Evolutionary conservation across 768 basidiomycete genomes (phyloP).

Genomic region (Rhizopogon vesiculosus): DNA sequence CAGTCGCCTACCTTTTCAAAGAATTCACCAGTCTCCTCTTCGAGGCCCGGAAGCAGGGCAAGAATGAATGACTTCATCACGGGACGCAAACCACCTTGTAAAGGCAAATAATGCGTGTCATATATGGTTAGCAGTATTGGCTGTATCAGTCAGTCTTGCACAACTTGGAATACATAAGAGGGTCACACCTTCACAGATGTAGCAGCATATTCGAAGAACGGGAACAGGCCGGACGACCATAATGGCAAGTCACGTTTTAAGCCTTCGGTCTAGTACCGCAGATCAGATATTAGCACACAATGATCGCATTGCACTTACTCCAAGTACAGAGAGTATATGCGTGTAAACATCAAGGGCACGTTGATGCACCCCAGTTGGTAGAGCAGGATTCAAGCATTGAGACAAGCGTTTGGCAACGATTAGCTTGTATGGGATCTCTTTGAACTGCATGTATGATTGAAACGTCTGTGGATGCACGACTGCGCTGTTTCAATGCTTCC

Average conservation of each 20-base stretch:
- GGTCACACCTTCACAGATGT: constrained; percentile 87
- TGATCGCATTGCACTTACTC: constrained; percentile 47
- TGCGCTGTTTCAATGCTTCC: background rate
- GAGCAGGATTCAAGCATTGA: constrained; percentile 96
- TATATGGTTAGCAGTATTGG: constrained; percentile 89
- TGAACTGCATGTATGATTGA: constrained; percentile 90
- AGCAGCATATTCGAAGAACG: constrained; percentile 98
- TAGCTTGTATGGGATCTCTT: constrained; percentile 93
- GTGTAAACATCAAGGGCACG: constrained; percentile 92
- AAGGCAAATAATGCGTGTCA: constrained; percentile 86
- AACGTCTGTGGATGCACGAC: constrained; percentile 60
- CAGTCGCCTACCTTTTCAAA: constrained; percentile 69
- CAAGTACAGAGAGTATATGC: constrained; percentile 87
- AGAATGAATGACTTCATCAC: constrained; percentile 94
- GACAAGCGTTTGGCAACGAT: constrained; percentile 92
- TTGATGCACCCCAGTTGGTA: constrained; percentile 96
- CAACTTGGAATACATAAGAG: constrained; percentile 3
- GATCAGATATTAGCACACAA: constrained; percentile 5
- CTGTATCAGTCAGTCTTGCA: constrained; percentile 29
- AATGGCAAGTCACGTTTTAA: constrained; percentile 80
- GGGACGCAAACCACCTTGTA: constrained; percentile 77
- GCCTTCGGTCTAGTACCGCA: constrained; percentile 65
- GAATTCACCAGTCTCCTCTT: constrained; percentile 97
- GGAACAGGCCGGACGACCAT: constrained; percentile 96
- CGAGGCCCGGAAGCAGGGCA: constrained; percentile 88